Percentiles rank a stretch among this genome's conserved stretches.
These are phyloP conservation scores for Litchi chinensis DNA, from an alignment of 345 rosid genomes.

Conservation along the genomic window DNA sequence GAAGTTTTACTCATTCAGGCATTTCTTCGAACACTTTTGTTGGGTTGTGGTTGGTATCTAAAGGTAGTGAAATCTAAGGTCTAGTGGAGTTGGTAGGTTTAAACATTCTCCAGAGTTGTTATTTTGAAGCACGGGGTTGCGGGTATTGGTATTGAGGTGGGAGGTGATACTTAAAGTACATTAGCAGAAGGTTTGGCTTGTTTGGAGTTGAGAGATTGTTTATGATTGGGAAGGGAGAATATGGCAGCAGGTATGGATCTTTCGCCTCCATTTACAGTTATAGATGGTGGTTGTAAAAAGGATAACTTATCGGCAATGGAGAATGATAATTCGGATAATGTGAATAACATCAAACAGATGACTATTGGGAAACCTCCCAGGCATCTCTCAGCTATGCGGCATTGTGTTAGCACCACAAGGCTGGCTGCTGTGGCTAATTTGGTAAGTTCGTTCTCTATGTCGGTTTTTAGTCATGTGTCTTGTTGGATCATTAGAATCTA, in stretches of 20 bases:
- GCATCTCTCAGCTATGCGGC: constrained; percentile 50
- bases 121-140: constrained; percentile 6
- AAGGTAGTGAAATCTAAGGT: constrained; percentile 20
- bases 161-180: constrained; percentile 1
- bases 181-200: constrained; percentile 15
- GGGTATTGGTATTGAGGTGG: not conserved
- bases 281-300: constrained; percentile 52
- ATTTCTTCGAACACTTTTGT: constrained; percentile 26
- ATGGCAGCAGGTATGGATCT: constrained; percentile 68
- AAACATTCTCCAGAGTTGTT: constrained; percentile 7
- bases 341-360: constrained; percentile 52
- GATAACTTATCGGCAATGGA: constrained; percentile 40
- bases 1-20: constrained; percentile 30
- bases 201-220: constrained; percentile 20
- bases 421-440: constrained; percentile 51
- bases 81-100: constrained; percentile 21
- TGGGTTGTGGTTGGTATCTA: constrained; percentile 10
- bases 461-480: not conserved
- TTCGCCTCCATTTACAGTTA: constrained; percentile 46
- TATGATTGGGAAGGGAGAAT: constrained; percentile 45
- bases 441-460: constrained; percentile 38
- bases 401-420: constrained; percentile 48
- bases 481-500: not conserved
- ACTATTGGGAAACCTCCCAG: constrained; percentile 76
- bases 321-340: constrained; percentile 43